Conservation (phyloP, 352 stramenopile species). For the Phytophthora aleatoria region DNA sequence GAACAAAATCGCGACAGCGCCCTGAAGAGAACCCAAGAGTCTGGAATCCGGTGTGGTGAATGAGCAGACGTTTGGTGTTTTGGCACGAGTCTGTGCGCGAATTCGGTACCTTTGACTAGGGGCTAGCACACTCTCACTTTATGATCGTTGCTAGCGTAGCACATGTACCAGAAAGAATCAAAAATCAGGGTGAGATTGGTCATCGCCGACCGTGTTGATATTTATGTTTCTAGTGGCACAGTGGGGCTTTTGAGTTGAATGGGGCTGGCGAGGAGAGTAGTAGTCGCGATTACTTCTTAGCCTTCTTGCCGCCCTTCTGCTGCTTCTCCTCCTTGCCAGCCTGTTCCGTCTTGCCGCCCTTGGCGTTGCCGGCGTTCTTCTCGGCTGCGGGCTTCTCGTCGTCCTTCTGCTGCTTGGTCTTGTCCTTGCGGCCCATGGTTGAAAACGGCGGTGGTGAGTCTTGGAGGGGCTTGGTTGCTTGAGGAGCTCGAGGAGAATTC, state of each 20-base stretch:
- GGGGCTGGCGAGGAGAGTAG: not conserved
- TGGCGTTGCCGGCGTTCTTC: conserved; percentile 27
- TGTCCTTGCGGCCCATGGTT: conserved; percentile 43
- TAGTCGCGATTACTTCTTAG: conserved; percentile 11
- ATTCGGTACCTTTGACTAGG: too few relatives aligned
- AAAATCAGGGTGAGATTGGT: not conserved
- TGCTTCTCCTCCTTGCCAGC: conserved; percentile 21
- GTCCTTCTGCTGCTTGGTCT: conserved; percentile 24
- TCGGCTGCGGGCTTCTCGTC: conserved; percentile 20
- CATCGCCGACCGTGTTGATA: not conserved
- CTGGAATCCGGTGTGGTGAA: too few relatives aligned
- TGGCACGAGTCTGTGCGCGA: too few relatives aligned
- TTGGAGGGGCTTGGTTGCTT: conserved; percentile 9
- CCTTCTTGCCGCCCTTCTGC: conserved; percentile 22
- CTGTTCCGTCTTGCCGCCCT: conserved; percentile 27
- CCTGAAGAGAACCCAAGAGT: conserved; percentile 1
- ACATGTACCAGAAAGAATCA: too few relatives aligned
- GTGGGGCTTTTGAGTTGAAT: not conserved
- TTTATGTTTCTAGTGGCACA: not conserved
- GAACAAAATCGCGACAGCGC: conserved; percentile 17
- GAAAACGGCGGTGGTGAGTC: not conserved
- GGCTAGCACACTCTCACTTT: not conserved
- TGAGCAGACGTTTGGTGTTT: too few relatives aligned
- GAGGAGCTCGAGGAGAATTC: conserved; percentile 10
- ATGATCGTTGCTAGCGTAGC: not conserved